Evolutionary conservation across 306 rosid genomes (phyloP).

Genomic region (Trifolium fragiferum): DNA sequence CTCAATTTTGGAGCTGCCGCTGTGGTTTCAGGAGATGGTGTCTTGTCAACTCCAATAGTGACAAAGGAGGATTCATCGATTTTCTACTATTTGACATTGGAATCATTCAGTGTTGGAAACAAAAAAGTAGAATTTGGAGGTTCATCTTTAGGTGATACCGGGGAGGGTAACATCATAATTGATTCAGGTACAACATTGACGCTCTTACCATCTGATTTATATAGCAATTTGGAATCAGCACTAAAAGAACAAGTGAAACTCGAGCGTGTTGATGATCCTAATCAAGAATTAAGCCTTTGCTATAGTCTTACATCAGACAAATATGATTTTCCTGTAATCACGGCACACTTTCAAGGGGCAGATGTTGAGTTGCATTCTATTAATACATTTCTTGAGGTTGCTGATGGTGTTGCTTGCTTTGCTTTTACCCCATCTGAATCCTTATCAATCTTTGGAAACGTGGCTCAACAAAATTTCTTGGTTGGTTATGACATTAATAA

Average conservation of each 20-base stretch:
- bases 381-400: constrained; percentile 46
- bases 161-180: constrained; percentile 40
- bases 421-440: not conserved
- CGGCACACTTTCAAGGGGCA: constrained; percentile 50
- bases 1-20: constrained; percentile 40
- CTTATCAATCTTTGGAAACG: constrained; percentile 54
- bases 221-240: constrained; percentile 35
- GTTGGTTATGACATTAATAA: constrained; percentile 59
- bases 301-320: not conserved
- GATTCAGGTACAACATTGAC: constrained; percentile 52
- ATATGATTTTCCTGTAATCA: constrained; percentile 32
- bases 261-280: constrained; percentile 2
- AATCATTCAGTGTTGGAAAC: constrained; percentile 31
- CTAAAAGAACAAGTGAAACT: constrained; percentile 11
- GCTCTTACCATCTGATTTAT: constrained; percentile 28
- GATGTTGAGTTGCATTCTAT: constrained; percentile 39
- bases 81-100: constrained; percentile 24
- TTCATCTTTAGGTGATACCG: not conserved
- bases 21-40: constrained; percentile 32
- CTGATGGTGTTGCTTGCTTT: constrained; percentile 43
- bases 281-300: constrained; percentile 6
- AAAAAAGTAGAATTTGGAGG: not conserved
- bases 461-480: constrained; percentile 56
- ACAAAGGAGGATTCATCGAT: not conserved
- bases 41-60: constrained; percentile 37